Conservation (phyloP, 345 rosid species). For the Salix suchowensis region DNA sequence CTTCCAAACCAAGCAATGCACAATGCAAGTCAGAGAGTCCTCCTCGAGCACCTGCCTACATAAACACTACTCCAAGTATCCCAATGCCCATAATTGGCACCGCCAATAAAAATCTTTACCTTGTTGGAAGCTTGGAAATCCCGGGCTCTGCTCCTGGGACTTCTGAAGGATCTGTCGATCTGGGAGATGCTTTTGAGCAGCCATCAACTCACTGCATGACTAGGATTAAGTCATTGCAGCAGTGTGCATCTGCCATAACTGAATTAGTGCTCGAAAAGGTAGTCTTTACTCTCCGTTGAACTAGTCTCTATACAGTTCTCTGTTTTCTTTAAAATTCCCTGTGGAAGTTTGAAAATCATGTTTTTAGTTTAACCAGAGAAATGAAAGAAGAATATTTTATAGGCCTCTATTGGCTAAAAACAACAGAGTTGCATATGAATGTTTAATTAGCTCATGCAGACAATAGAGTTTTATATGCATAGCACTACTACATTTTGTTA, state of each 20-base stretch:
- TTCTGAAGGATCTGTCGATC: constrained; percentile 74
- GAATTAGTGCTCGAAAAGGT: constrained; percentile 72
- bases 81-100: constrained; percentile 64
- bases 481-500: neutral
- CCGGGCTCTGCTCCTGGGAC: constrained; percentile 66
- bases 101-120: constrained; percentile 28
- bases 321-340: neutral
- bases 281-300: constrained; percentile 9
- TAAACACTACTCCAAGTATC: constrained; percentile 42
- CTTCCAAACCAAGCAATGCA: constrained; percentile 49
- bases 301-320: neutral
- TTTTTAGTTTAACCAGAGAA: neutral
- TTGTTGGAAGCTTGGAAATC: constrained; percentile 57
- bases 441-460: neutral
- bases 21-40: constrained; percentile 50
- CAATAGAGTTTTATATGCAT: neutral
- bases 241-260: constrained; percentile 61
- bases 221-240: constrained; percentile 74
- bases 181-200: constrained; percentile 64
- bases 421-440: neutral
- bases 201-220: constrained; percentile 66
- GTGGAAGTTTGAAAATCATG: neutral
- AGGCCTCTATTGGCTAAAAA: neutral
- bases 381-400: neutral
- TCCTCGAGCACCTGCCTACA: constrained; percentile 32